These are phyloP conservation scores for Tricholoma matsutake DNA, from an alignment of 768 basidiomycete genomes.

Conservation along the genomic window DNA sequence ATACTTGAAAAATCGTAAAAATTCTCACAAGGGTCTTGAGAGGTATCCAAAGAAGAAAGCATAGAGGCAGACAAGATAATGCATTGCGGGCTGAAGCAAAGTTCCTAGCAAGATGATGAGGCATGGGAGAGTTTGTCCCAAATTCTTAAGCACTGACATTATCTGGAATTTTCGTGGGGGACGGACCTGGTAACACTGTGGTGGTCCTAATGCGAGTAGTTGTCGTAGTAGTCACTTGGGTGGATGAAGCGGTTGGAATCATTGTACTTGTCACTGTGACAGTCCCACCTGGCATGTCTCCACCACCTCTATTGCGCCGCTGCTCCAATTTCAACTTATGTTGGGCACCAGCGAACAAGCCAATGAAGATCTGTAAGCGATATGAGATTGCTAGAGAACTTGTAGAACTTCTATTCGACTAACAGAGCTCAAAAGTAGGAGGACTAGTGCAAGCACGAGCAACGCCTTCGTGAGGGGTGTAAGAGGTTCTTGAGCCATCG, in stretches of 20 bases:
- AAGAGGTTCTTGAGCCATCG: constrained; percentile 70
- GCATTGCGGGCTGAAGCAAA: constrained; percentile 78
- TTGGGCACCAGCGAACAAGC: constrained; percentile 88
- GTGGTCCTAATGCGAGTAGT: constrained; percentile 41
- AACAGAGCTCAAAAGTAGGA: constrained; percentile 76
- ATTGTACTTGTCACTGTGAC: constrained; percentile 16
- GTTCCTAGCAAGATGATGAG: constrained; percentile 37
- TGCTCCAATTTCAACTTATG: constrained; percentile 61
- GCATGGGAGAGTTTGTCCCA: not conserved
- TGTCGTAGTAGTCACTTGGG: constrained; percentile 22
- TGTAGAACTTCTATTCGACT: constrained; percentile 10
- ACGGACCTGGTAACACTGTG: constrained; percentile 45
- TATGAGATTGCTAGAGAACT: not conserved
- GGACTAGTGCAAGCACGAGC: constrained; percentile 65
- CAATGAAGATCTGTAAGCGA: constrained; percentile 67
- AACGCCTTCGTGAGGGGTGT: constrained; percentile 84
- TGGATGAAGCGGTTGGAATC: constrained; percentile 31
- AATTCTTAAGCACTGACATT: constrained; percentile 37
- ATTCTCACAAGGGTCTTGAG: constrained; percentile 91
- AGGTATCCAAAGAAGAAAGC: constrained; percentile 72
- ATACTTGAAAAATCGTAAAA: constrained; percentile 91
- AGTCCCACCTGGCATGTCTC: constrained; percentile 28
- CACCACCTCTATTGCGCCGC: constrained; percentile 34
- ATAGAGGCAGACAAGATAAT: constrained; percentile 82
- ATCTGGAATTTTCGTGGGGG: constrained; percentile 48